phyloP scores from a whole-genome alignment of 2,329 filamentous ascomycete genomes.

The Exophiala oligosperma region DNA sequence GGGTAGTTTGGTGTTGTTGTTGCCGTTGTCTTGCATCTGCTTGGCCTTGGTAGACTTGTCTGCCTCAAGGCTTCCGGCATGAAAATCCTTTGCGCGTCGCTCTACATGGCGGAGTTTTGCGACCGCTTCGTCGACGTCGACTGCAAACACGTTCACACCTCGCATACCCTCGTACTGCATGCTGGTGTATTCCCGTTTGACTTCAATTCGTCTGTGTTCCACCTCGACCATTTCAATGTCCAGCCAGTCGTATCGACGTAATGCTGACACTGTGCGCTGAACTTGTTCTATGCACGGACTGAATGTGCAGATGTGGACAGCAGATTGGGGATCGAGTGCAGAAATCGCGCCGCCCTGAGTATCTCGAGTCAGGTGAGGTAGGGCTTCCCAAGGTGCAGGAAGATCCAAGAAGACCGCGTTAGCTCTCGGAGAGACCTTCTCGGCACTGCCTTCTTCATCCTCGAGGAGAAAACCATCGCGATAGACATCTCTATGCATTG shows the following conservation, averaged over 20 bases:
- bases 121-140: slow-evolving; percentile 77
- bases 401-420: slow-evolving; percentile 52
- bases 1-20: slow-evolving; percentile 48
- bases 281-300: slow-evolving; percentile 97
- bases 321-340: slow-evolving; percentile 68
- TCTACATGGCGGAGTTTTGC: slow-evolving; percentile 72
- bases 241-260: slow-evolving; percentile 82
- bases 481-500: slow-evolving; percentile 52
- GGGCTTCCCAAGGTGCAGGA: slow-evolving; percentile 51
- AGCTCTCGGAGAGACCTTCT: slow-evolving; percentile 42
- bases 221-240: slow-evolving; percentile 94
- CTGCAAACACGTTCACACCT: slow-evolving; percentile 68
- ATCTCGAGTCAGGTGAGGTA: slow-evolving; percentile 47
- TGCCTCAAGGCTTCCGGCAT: slow-evolving; percentile 40
- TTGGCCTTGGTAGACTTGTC: slow-evolving; percentile 21
- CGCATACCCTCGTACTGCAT: slow-evolving; percentile 66
- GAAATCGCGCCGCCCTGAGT: slow-evolving; percentile 38
- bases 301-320: slow-evolving; percentile 86
- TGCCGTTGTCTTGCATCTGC: slow-evolving; percentile 17
- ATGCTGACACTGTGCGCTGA: slow-evolving; percentile 74
- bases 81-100: slow-evolving; percentile 65
- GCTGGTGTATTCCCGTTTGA: slow-evolving; percentile 78
- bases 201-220: slow-evolving; percentile 73
- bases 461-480: slow-evolving; percentile 47
- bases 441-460: slow-evolving; percentile 17